Evolutionary conservation across 2,329 filamentous ascomycete species (phyloP).

Genomic region (Curvularia sp.): DNA sequence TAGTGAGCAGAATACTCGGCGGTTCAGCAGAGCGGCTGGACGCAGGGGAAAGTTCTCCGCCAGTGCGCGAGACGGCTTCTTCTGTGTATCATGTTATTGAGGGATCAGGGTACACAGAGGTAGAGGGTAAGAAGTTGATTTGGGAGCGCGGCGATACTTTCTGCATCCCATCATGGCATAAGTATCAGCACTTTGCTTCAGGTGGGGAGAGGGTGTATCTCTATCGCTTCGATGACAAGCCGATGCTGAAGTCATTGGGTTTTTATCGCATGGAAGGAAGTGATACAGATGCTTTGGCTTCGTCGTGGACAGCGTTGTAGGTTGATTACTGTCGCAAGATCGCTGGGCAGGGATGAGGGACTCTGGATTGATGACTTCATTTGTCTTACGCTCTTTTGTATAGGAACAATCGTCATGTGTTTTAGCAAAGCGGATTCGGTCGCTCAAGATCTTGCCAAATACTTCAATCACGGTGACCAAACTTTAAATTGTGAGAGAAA

Average conservation of each 20-base stretch:
- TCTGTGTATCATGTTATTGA: not conserved
- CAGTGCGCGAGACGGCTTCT: slow-evolving; percentile 2
- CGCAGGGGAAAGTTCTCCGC: not conserved
- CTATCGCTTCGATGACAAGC: slow-evolving; percentile 3
- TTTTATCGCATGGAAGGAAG: slow-evolving; percentile 2
- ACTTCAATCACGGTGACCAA: not conserved
- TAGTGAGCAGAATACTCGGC: slow-evolving; percentile 2
- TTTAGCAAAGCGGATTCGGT: not conserved
- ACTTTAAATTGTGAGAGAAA: not conserved
- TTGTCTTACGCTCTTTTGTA: not conserved
- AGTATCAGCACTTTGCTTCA: slow-evolving; percentile 3
- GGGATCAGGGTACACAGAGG: slow-evolving; percentile 1
- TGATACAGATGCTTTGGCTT: slow-evolving; percentile 1
- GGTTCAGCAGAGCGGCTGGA: not conserved
- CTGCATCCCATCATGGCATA: slow-evolving; percentile 4
- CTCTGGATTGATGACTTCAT: not conserved
- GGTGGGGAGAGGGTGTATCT: not conserved
- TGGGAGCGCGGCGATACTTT: slow-evolving; percentile 4
- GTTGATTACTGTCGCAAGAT: not conserved
- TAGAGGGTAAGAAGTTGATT: slow-evolving; percentile 1
- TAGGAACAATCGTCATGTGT: not conserved
- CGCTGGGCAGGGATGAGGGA: not conserved
- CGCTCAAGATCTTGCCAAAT: not conserved
- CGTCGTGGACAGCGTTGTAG: not conserved
- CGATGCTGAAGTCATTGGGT: slow-evolving; percentile 2